These are phyloP conservation scores for Colletotrichum magnum DNA, from an alignment of 2,329 filamentous ascomycete genomes.

Conservation along the genomic window DNA sequence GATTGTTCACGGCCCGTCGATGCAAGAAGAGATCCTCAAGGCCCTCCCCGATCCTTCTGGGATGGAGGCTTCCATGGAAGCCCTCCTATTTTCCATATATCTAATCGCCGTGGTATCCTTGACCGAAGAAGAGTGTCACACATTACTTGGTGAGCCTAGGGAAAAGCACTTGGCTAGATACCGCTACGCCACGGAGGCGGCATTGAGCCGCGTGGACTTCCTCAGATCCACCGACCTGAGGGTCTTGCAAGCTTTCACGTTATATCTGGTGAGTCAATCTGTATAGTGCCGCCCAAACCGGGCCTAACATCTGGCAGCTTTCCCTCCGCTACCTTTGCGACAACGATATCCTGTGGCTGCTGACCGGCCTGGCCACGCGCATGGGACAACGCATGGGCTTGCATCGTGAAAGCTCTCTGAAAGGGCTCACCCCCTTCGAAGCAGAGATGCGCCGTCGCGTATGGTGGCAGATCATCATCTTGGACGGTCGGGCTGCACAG, in stretches of 20 bases:
- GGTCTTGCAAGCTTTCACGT: conserved; percentile 69
- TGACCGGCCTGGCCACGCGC: conserved; percentile 73
- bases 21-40: conserved; percentile 60
- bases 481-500: conserved; percentile 67
- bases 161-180: conserved; percentile 65
- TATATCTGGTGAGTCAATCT: conserved; percentile 64
- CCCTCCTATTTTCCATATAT: conserved; percentile 75
- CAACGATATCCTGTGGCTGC: conserved; percentile 70
- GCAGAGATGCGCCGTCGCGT: conserved; percentile 75
- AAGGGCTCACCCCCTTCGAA: conserved; percentile 72
- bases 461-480: conserved; percentile 75
- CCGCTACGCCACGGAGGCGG: conserved; percentile 63
- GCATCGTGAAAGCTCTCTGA: conserved; percentile 70
- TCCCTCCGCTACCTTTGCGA: conserved; percentile 71
- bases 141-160: conserved; percentile 62
- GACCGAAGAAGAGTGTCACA: conserved; percentile 68
- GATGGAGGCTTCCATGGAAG: conserved; percentile 62
- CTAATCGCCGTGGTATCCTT: conserved; percentile 71
- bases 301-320: conserved; percentile 54
- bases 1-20: conserved; percentile 77
- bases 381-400: conserved; percentile 78
- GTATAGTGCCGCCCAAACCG: conserved; percentile 9
- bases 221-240: conserved; percentile 69
- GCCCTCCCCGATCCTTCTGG: conserved; percentile 10
- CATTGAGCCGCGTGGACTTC: conserved; percentile 69